Percentiles rank a stretch among this genome's conserved stretches.
Conservation (phyloP, 176 grass and related monocot genomes). For the Oryza glumipatula region DNA sequence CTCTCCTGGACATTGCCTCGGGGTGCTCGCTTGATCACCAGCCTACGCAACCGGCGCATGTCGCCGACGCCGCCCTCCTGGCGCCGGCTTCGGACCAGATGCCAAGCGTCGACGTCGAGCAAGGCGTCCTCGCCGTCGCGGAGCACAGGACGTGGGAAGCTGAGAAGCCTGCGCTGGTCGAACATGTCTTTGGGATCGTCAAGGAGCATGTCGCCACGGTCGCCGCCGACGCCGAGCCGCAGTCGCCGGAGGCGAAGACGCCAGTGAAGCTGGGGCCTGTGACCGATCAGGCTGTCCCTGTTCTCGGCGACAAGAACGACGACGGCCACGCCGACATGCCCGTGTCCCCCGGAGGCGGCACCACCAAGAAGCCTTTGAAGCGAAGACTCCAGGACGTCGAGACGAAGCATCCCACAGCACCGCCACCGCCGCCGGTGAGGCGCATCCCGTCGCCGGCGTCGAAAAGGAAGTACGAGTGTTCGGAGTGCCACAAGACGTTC, state of each 20-base stretch:
- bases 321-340: not conserved
- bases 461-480: slow-evolving; percentile 34
- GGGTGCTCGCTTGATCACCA: not conserved
- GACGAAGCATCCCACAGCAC: not conserved
- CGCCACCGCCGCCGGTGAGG: not conserved
- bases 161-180: slow-evolving; percentile 1
- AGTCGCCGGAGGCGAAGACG: not conserved
- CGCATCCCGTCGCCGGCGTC: slow-evolving; percentile 48
- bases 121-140: not conserved
- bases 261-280: slow-evolving; percentile 3
- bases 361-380: slow-evolving; percentile 33
- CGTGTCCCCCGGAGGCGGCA: not conserved
- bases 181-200: slow-evolving; percentile 20
- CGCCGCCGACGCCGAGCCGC: not conserved
- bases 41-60: not conserved
- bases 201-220: not conserved
- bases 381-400: not conserved
- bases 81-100: not conserved
- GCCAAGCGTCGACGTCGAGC: not conserved
- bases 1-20: slow-evolving; percentile 32
- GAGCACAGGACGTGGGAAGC: not conserved
- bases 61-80: not conserved
- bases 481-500: slow-evolving; percentile 38
- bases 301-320: not conserved
- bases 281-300: not conserved